phyloP scores from a whole-genome alignment of 2,329 filamentous ascomycete genomes.

The Byssothecium circinans region DNA sequence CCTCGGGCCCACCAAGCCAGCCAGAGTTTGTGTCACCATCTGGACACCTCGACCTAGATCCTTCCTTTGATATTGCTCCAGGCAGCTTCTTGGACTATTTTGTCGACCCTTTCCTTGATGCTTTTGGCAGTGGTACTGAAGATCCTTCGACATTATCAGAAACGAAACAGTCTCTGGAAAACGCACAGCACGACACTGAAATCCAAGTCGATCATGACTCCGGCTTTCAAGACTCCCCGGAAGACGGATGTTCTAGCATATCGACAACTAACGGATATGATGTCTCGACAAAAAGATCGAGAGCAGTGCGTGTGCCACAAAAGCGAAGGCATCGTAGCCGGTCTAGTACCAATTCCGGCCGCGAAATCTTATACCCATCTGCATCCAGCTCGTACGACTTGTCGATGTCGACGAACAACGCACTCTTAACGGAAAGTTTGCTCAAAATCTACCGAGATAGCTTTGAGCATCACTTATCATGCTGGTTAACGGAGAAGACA shows the following conservation, averaged over 20 bases:
- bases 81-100: constrained; percentile 18
- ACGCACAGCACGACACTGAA: background rate
- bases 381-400: constrained; percentile 31
- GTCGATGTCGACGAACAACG: constrained; percentile 39
- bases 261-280: background rate
- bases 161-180: background rate
- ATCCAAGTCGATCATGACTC: background rate
- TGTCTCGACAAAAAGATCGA: background rate
- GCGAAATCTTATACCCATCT: constrained; percentile 21
- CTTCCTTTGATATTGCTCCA: constrained; percentile 36
- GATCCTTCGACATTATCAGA: background rate
- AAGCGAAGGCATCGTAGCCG: constrained; percentile 32
- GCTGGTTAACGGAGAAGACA: constrained; percentile 58
- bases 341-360: constrained; percentile 21
- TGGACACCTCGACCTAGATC: constrained; percentile 20
- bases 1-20: constrained; percentile 6
- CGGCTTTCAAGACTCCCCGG: background rate
- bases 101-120: constrained; percentile 2
- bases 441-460: constrained; percentile 58
- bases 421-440: constrained; percentile 48
- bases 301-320: constrained; percentile 9
- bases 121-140: background rate
- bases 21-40: constrained; percentile 6
- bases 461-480: constrained; percentile 56
- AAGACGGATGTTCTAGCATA: background rate